phyloP scores from a whole-genome alignment of 257 asterid species.

The Solanum virginianum region DNA sequence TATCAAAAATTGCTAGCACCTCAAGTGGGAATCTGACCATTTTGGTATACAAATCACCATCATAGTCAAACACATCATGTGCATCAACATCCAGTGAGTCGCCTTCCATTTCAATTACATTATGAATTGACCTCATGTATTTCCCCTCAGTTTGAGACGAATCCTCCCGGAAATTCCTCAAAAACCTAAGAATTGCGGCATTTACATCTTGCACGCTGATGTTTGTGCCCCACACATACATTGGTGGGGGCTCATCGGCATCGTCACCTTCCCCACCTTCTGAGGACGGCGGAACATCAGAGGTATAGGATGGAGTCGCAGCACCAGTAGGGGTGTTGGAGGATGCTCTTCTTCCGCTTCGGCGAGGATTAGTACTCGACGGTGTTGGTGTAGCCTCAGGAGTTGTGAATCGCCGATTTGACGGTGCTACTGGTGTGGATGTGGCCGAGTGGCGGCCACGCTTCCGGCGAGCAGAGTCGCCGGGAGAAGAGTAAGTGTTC shows the following conservation, averaged over 20 bases:
- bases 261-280: slow-evolving; percentile 66
- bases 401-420: slow-evolving; percentile 41
- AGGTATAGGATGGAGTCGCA: slow-evolving; percentile 59
- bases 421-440: slow-evolving; percentile 49
- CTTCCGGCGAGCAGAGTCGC: slow-evolving; percentile 36
- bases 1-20: slow-evolving; percentile 89
- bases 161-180: slow-evolving; percentile 73
- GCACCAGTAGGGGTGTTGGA: slow-evolving; percentile 30
- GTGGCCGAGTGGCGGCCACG: slow-evolving; percentile 44
- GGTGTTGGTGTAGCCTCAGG: slow-evolving; percentile 74
- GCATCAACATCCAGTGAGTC: slow-evolving; percentile 96
- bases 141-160: slow-evolving; percentile 63
- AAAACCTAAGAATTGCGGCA: slow-evolving; percentile 68
- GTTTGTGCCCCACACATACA: slow-evolving; percentile 96
- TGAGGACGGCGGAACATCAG: slow-evolving; percentile 57
- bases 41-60: slow-evolving; percentile 66
- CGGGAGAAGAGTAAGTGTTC: slow-evolving; percentile 77
- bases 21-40: slow-evolving; percentile 95
- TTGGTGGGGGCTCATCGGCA: slow-evolving; percentile 53
- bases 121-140: slow-evolving; percentile 57
- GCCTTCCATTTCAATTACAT: slow-evolving; percentile 84
- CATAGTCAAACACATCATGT: slow-evolving; percentile 63
- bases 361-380: slow-evolving; percentile 31
- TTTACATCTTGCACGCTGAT: slow-evolving; percentile 87
- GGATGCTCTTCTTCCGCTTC: slow-evolving; percentile 35